A percentile compares a stretch with the other conserved stretches of the same genome.
phyloP scores from a whole-genome alignment of 2,329 filamentous ascomycete species.

The Trichoderma breve region DNA sequence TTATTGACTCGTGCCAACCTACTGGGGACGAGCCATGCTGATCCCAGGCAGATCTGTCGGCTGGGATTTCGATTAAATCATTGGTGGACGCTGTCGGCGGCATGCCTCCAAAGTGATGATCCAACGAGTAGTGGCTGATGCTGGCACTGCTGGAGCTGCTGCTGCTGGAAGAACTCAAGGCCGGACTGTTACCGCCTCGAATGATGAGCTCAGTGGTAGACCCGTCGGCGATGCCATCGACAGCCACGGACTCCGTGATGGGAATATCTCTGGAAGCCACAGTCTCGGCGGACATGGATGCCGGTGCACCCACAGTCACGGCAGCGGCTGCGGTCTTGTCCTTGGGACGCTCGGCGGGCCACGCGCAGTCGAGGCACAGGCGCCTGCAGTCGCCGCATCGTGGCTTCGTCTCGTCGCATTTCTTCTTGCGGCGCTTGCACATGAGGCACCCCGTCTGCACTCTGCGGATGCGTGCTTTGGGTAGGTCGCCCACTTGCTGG shows the following conservation, averaged over 20 bases:
- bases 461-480: slow-evolving; percentile 35
- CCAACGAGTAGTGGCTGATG: slow-evolving; percentile 9
- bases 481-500: slow-evolving; percentile 23
- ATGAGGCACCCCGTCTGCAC: slow-evolving; percentile 44
- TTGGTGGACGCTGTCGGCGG: slow-evolving; percentile 13
- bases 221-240: background rate
- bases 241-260: background rate
- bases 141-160: background rate
- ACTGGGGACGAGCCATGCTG: slow-evolving; percentile 23
- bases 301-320: background rate
- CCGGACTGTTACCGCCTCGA: slow-evolving; percentile 12
- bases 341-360: slow-evolving; percentile 29
- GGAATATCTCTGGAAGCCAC: background rate
- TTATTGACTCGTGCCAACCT: slow-evolving; percentile 28
- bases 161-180: slow-evolving; percentile 12
- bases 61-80: slow-evolving; percentile 25
- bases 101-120: slow-evolving; percentile 11
- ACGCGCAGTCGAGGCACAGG: slow-evolving; percentile 35
- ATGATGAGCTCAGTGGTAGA: slow-evolving; percentile 15
- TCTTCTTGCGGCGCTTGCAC: slow-evolving; percentile 47
- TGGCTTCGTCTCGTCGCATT: slow-evolving; percentile 47
- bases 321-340: slow-evolving; percentile 16
- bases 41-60: slow-evolving; percentile 26
- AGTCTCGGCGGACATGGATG: background rate
- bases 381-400: slow-evolving; percentile 40